phyloP scores from a whole-genome alignment of 2,329 filamentous ascomycete species.

The Coniochaeta sp. region DNA sequence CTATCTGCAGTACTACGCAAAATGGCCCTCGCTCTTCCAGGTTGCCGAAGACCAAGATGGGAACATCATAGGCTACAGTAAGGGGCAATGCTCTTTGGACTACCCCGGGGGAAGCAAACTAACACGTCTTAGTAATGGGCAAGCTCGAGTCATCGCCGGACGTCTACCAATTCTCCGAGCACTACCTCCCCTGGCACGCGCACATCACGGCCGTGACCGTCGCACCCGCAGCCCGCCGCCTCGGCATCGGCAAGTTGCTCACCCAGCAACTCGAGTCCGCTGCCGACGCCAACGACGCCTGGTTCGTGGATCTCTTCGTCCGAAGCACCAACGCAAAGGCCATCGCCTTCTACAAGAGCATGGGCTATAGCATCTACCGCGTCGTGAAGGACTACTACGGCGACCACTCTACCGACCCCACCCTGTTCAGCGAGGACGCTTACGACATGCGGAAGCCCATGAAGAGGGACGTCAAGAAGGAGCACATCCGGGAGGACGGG shows the following conservation, averaged over 20 bases:
- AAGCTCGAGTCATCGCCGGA: slow-evolving; percentile 86
- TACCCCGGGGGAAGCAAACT: background rate
- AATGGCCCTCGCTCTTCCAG: slow-evolving; percentile 92
- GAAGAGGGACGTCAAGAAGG: slow-evolving; percentile 66
- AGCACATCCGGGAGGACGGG: slow-evolving; percentile 75
- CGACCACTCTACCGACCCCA: slow-evolving; percentile 65
- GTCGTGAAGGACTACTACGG: slow-evolving; percentile 90
- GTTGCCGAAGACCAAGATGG: slow-evolving; percentile 80
- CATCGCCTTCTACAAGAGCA: slow-evolving; percentile 78
- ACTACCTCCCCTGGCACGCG: slow-evolving; percentile 98
- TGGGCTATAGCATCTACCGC: slow-evolving; percentile 89
- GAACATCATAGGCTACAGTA: slow-evolving; percentile 94
- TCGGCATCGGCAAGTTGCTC: slow-evolving; percentile 80
- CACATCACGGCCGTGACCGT: slow-evolving; percentile 96
- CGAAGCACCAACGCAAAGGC: slow-evolving; percentile 81
- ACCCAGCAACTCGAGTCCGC: slow-evolving; percentile 75
- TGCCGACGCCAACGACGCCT: slow-evolving; percentile 75
- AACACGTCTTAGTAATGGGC: slow-evolving; percentile 69
- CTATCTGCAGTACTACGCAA: slow-evolving; percentile 91
- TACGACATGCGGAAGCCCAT: slow-evolving; percentile 95
- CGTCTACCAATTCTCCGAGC: slow-evolving; percentile 65
- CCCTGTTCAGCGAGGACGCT: slow-evolving; percentile 68
- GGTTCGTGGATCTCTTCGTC: slow-evolving; percentile 96
- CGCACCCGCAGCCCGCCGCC: slow-evolving; percentile 73
- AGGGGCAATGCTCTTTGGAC: slow-evolving; percentile 18